Evolutionary conservation across 2,329 filamentous ascomycete species (phyloP).

Genomic region (Zymoseptoria crescenta): DNA sequence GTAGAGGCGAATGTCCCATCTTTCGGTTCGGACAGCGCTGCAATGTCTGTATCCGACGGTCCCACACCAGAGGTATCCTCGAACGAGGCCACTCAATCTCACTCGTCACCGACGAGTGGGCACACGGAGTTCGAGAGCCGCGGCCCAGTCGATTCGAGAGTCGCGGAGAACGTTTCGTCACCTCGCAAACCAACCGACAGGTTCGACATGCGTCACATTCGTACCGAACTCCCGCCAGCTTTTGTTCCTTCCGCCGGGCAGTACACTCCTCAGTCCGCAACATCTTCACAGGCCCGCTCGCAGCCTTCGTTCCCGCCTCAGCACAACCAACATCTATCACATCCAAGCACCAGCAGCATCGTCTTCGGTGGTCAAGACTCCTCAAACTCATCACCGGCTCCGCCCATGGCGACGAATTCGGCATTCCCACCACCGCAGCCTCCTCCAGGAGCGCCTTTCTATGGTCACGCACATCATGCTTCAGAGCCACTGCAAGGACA

Average conservation of each 20-base stretch:
- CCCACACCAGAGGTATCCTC: constrained; percentile 7
- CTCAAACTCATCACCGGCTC: constrained; percentile 32
- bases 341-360: constrained; percentile 25
- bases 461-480: constrained; percentile 21
- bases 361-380: constrained; percentile 35
- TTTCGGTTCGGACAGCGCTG: constrained; percentile 7
- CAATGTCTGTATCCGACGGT: constrained; percentile 12
- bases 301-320: not conserved
- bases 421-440: constrained; percentile 13
- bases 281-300: constrained; percentile 12
- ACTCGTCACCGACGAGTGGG: constrained; percentile 5
- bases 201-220: constrained; percentile 22
- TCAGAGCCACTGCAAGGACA: constrained; percentile 16
- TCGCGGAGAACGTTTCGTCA: constrained; percentile 7
- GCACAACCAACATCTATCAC: constrained; percentile 13
- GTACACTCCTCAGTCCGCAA: constrained; percentile 18
- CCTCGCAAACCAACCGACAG: constrained; percentile 15
- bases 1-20: not conserved
- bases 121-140: no score
- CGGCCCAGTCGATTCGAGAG: constrained; percentile 3
- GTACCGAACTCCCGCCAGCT: constrained; percentile 26
- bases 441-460: constrained; percentile 10
- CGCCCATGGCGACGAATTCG: constrained; percentile 20
- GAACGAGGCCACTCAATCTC: not conserved
- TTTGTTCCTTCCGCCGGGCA: constrained; percentile 25